A percentile compares a stretch with the other conserved stretches of the same genome.
Conservation (phyloP, 306 rosid species). For the Corylus heterophylla region DNA sequence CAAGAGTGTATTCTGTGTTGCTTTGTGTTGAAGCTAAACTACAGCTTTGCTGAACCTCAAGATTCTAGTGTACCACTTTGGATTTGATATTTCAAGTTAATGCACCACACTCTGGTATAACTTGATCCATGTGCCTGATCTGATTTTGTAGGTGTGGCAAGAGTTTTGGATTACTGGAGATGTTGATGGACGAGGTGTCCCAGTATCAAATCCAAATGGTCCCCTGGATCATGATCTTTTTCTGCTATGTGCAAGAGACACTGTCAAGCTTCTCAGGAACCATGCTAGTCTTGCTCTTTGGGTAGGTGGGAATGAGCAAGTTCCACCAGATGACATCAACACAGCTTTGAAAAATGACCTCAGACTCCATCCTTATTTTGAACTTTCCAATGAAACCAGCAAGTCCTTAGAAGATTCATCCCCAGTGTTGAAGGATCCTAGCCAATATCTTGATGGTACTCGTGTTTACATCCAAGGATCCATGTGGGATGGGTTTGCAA, state of each 20-base stretch:
- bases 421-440: conserved; percentile 46
- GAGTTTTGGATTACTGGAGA: conserved; percentile 99
- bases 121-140: conserved; percentile 24
- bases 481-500: conserved; percentile 94
- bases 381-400: conserved; percentile 32
- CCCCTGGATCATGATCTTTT: conserved; percentile 94
- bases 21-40: not conserved
- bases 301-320: conserved; percentile 99
- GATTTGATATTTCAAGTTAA: not conserved
- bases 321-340: conserved; percentile 82
- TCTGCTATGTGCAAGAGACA: conserved; percentile 89
- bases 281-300: conserved; percentile 96
- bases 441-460: conserved; percentile 91
- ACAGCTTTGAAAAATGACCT: conserved; percentile 67
- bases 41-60: not conserved
- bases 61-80: not conserved
- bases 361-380: conserved; percentile 73
- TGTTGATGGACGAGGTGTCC: conserved; percentile 85
- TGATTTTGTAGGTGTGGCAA: conserved; percentile 82
- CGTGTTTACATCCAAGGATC: conserved; percentile 85
- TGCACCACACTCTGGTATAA: conserved; percentile 2
- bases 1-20: not conserved
- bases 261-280: conserved; percentile 88
- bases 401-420: conserved; percentile 32
- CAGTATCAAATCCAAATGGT: conserved; percentile 81